Evolutionary conservation across 1,284 basidiomycete species (phyloP).

Genomic region (Boletellus dicymbophilus): DNA sequence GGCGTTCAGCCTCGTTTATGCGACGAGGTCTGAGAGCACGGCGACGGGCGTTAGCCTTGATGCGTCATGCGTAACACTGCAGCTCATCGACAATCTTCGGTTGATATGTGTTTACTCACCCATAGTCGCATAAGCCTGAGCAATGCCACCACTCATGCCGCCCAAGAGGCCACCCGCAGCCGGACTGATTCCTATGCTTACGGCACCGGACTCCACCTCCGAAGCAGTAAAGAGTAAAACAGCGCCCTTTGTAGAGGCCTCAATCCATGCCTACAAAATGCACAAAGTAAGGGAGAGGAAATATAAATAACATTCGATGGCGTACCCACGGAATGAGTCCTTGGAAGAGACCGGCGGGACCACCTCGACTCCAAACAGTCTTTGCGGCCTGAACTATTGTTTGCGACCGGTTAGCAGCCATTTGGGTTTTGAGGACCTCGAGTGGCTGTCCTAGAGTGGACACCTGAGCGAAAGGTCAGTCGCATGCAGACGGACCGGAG

Average conservation of each 20-base stretch:
- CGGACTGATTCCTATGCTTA: conserved; percentile 72
- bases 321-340: conserved; percentile 98
- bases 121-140: conserved; percentile 99
- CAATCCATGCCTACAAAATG: conserved; percentile 89
- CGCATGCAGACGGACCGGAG: neutral
- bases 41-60: conserved; percentile 21
- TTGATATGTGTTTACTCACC: conserved; percentile 55
- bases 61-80: conserved; percentile 15
- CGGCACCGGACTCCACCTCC: conserved; percentile 83
- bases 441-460: conserved; percentile 98
- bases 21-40: conserved; percentile 17
- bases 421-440: conserved; percentile 98
- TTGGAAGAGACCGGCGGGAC: conserved; percentile 92
- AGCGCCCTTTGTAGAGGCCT: conserved; percentile 97
- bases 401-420: conserved; percentile 93
- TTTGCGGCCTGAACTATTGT: conserved; percentile 86
- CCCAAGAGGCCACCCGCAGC: conserved; percentile 89
- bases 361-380: conserved; percentile 92
- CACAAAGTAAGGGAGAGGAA: conserved; percentile 3
- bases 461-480: conserved; percentile 52
- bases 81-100: neutral
- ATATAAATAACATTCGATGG: conserved; percentile 1
- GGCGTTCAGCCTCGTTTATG: conserved; percentile 12
- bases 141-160: conserved; percentile 97
- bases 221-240: conserved; percentile 96